Conservation (phyloP, 2,329 filamentous ascomycete genomes). For the Atkinsonella texensis region DNA sequence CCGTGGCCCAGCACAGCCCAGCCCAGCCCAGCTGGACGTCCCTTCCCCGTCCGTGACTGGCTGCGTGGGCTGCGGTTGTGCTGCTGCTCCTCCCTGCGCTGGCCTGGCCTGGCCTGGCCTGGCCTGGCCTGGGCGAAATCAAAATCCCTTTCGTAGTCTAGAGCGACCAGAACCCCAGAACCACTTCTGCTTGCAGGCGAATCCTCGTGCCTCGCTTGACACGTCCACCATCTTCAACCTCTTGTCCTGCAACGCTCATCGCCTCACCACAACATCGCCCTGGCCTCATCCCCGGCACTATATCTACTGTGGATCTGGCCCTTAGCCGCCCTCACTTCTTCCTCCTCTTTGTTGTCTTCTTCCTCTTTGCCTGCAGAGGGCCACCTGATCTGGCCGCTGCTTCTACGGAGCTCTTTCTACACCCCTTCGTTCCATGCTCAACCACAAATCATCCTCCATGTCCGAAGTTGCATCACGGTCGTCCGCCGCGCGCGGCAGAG, state of each 20-base stretch:
- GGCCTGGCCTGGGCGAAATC: constrained; percentile 14
- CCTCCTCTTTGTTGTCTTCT: constrained; percentile 15
- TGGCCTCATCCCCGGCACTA: constrained; percentile 17
- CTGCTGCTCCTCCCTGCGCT: background rate
- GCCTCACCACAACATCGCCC: constrained; percentile 17
- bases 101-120: too few relatives aligned
- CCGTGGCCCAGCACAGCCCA: too few relatives aligned
- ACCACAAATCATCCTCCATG: constrained; percentile 47
- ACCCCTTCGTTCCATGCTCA: constrained; percentile 61
- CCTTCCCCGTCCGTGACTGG: background rate
- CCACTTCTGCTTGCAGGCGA: constrained; percentile 18
- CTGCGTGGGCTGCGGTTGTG: background rate
- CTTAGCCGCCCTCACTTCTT: constrained; percentile 9
- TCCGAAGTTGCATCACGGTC: constrained; percentile 87
- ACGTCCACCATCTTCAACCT: constrained; percentile 9
- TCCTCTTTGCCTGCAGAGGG: constrained; percentile 24
- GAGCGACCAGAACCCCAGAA: constrained; percentile 8
- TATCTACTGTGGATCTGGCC: constrained; percentile 19
- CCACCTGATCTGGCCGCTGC: constrained; percentile 7
- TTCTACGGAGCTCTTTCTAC: constrained; percentile 11
- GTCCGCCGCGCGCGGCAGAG: constrained; percentile 76
- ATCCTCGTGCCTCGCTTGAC: constrained; percentile 24
- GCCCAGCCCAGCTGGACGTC: background rate
- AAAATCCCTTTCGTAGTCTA: constrained; percentile 23
- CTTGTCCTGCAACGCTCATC: constrained; percentile 8